These are phyloP conservation scores for Rhodotorula glutinis DNA, from an alignment of 1,284 basidiomycete genomes.

Conservation along the genomic window DNA sequence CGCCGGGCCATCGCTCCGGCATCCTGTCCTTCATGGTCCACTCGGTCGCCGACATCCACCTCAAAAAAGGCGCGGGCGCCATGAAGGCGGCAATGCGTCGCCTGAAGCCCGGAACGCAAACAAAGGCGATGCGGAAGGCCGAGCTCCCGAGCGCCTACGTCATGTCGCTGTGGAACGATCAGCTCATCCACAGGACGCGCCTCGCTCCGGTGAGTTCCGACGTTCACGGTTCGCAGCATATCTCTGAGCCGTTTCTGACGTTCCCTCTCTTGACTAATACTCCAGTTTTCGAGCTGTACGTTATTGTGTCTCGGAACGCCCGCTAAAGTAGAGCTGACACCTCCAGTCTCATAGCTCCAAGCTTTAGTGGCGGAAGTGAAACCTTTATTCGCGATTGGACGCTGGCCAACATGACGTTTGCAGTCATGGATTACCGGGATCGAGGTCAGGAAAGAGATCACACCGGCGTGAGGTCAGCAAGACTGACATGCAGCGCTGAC, in stretches of 20 bases:
- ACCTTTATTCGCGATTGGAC: constrained; percentile 34
- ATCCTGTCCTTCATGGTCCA: constrained; percentile 37
- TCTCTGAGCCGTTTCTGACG: neutral
- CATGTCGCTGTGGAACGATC: constrained; percentile 30
- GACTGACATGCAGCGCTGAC: neutral
- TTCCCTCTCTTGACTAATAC: neutral
- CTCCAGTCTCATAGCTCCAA: constrained; percentile 12
- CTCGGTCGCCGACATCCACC: constrained; percentile 31
- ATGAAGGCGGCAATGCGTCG: neutral
- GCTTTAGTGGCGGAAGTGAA: constrained; percentile 34
- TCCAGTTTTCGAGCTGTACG: constrained; percentile 3
- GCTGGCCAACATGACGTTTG: constrained; percentile 22
- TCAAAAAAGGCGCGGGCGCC: constrained; percentile 8
- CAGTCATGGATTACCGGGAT: constrained; percentile 38
- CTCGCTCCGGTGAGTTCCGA: constrained; percentile 25
- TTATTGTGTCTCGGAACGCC: too few relatives aligned
- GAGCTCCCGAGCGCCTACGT: constrained; percentile 36
- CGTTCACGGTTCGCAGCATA: neutral
- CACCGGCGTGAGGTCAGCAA: too few relatives aligned
- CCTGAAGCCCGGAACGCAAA: neutral
- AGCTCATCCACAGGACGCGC: constrained; percentile 26
- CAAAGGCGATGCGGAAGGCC: constrained; percentile 6
- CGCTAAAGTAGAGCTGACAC: neutral
- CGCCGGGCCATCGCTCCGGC: constrained; percentile 24
- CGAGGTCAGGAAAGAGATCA: constrained; percentile 24